Evolutionary conservation across 2,329 filamentous ascomycete species (phyloP).

Genomic region (Fusarium falciforme): DNA sequence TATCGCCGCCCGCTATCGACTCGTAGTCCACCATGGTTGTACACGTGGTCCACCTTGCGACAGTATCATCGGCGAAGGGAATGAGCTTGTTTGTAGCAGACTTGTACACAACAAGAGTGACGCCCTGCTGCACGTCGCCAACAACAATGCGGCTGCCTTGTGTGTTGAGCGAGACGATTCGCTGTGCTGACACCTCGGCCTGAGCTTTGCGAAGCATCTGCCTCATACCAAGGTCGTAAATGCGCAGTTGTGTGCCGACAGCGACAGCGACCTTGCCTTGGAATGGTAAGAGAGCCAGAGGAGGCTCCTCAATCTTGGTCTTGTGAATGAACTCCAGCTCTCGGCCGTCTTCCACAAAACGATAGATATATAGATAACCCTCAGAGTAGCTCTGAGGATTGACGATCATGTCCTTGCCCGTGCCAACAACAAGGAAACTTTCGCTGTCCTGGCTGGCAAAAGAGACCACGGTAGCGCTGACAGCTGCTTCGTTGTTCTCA

Average conservation of each 20-base stretch:
- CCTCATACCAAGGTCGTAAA: conserved; percentile 94
- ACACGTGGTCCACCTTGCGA: conserved; percentile 90
- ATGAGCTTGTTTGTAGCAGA: conserved; percentile 90
- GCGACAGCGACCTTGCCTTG: conserved; percentile 91
- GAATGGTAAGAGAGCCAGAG: conserved; percentile 90
- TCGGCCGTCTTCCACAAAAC: conserved; percentile 87
- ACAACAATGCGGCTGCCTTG: conserved; percentile 93
- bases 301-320: conserved; percentile 89
- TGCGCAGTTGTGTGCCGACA: conserved; percentile 81
- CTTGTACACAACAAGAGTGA: conserved; percentile 95
- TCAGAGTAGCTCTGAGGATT: conserved; percentile 79
- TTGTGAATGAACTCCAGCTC: conserved; percentile 96
- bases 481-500: conserved; percentile 89
- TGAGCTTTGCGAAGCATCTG: conserved; percentile 94
- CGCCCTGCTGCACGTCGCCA: conserved; percentile 90
- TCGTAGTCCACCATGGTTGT: conserved; percentile 98
- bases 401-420: conserved; percentile 88
- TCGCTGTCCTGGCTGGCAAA: conserved; percentile 93
- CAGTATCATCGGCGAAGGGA: conserved; percentile 90
- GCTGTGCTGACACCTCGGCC: conserved; percentile 79
- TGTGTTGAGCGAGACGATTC: conserved; percentile 90
- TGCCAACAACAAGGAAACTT: conserved; percentile 92
- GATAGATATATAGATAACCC: conserved; percentile 93
- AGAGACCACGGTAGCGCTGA: conserved; percentile 84
- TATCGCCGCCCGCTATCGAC: conserved; percentile 92